phyloP scores from a whole-genome alignment of 1,284 basidiomycete species.

The Pseudozyma thailandica region DNA sequence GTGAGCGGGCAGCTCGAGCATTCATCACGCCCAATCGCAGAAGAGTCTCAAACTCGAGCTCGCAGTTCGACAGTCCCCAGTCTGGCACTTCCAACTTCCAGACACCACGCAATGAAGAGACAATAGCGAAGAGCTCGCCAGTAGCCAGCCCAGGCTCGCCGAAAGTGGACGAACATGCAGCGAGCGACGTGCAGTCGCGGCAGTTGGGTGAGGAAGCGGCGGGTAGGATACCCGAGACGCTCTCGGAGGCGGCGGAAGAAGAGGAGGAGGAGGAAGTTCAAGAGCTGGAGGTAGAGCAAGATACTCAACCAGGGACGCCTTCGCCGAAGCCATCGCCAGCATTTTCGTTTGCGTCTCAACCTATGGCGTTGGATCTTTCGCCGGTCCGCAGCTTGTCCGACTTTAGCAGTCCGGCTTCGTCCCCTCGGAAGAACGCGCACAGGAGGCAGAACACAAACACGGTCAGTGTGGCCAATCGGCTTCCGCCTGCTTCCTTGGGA shows the following conservation, averaged over 20 bases:
- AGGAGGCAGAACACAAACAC: conserved; percentile 37
- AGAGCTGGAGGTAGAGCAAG: neutral
- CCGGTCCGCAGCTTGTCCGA: conserved; percentile 15
- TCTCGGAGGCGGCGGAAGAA: conserved; percentile 1
- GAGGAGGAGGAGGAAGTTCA: conserved; percentile 20
- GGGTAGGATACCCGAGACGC: conserved; percentile 19
- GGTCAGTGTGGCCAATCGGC: conserved; percentile 18
- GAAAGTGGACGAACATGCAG: conserved; percentile 29
- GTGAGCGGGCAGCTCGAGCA: conserved; percentile 43
- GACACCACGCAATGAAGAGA: neutral
- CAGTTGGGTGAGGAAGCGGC: conserved; percentile 34
- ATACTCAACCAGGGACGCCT: conserved; percentile 14
- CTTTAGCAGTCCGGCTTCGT: conserved; percentile 34
- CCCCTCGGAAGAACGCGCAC: conserved; percentile 43
- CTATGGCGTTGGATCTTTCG: conserved; percentile 40
- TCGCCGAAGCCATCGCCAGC: conserved; percentile 4
- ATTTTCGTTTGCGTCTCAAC: conserved; percentile 34
- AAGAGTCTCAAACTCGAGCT: conserved; percentile 16
- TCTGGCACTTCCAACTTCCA: conserved; percentile 7
- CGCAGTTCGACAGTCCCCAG: conserved; percentile 18
- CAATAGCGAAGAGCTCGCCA: neutral
- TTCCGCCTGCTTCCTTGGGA: conserved; percentile 21
- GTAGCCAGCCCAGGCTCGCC: conserved; percentile 17
- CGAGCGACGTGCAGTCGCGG: conserved; percentile 12
- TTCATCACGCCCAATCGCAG: conserved; percentile 15